phyloP scores from a whole-genome alignment of 2,329 filamentous ascomycete genomes.

The Sporothrix schenckii region DNA sequence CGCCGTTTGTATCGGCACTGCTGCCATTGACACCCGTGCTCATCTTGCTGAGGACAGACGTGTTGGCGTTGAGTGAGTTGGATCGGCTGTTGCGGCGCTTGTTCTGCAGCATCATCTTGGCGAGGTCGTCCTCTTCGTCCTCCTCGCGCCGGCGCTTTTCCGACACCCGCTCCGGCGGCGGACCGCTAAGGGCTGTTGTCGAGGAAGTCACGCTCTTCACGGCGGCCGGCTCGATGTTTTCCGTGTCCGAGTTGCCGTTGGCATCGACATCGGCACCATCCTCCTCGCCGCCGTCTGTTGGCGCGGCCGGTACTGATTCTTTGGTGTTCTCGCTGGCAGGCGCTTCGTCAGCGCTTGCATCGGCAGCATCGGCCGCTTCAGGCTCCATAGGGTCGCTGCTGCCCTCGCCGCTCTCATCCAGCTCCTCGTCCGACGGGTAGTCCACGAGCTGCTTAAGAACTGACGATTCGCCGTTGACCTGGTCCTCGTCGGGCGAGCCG shows the following conservation, averaged over 20 bases:
- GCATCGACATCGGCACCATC: neutral
- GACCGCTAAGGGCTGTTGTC: constrained; percentile 30
- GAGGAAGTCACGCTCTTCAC: constrained; percentile 33
- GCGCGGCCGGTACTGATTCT: neutral
- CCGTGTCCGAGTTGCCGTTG: neutral
- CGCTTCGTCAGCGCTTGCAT: neutral
- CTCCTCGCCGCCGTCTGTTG: constrained; percentile 15
- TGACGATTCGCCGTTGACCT: constrained; percentile 65
- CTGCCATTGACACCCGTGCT: constrained; percentile 4
- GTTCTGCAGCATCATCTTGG: constrained; percentile 72
- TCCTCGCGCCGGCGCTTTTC: constrained; percentile 92
- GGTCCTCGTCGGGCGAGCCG: constrained; percentile 42
- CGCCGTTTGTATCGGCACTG: neutral
- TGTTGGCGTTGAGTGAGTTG: constrained; percentile 43
- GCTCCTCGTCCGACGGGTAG: constrained; percentile 83
- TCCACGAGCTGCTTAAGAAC: constrained; percentile 78
- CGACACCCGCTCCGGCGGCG: constrained; percentile 73
- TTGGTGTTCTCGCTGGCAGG: neutral
- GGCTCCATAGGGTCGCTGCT: constrained; percentile 12
- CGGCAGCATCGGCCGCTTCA: neutral
- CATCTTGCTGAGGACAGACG: constrained; percentile 20
- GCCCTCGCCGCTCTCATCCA: constrained; percentile 27
- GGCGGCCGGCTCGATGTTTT: constrained; percentile 3
- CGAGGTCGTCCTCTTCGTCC: constrained; percentile 89
- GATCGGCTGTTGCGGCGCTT: constrained; percentile 61